Evolutionary conservation across 2,329 filamentous ascomycete species (phyloP).

Genomic region (Cladosporium phlei): DNA sequence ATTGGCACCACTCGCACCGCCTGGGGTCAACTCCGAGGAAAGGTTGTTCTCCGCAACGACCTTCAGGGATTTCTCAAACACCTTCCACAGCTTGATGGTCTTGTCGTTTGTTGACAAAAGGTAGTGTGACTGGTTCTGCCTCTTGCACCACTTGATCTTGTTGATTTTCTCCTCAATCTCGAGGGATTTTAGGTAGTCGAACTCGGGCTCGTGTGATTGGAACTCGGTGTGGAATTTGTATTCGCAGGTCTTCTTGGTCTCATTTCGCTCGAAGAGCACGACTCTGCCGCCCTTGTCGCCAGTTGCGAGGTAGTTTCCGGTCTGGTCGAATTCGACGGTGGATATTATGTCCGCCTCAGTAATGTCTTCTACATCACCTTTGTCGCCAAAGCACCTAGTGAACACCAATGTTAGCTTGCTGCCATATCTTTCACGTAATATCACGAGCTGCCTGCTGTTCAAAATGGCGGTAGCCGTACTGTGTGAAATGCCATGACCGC

Average conservation of each 20-base stretch:
- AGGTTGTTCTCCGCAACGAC: slow-evolving; percentile 99
- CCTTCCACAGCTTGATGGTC: slow-evolving; percentile 99
- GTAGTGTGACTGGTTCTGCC: slow-evolving; percentile 98
- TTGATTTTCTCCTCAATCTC: slow-evolving; percentile 99
- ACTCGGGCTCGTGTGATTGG: slow-evolving; percentile 98
- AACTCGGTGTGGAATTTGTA: slow-evolving; percentile 99
- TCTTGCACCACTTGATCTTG: slow-evolving; percentile 99
- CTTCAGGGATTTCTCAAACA: slow-evolving; percentile 98
- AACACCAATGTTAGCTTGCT: slow-evolving; percentile 1
- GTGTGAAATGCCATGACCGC: slow-evolving; percentile 19
- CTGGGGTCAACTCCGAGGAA: slow-evolving; percentile 85
- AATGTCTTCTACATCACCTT: slow-evolving; percentile 98
- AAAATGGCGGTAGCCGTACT: slow-evolving; percentile 15
- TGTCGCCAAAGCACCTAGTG: slow-evolving; percentile 93
- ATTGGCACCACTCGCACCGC: slow-evolving; percentile 55
- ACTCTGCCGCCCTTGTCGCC: slow-evolving; percentile 84
- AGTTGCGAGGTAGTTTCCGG: slow-evolving; percentile 83
- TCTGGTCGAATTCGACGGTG: slow-evolving; percentile 86
- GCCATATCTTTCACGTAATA: not conserved
- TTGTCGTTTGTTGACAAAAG: slow-evolving; percentile 98
- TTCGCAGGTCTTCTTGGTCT: slow-evolving; percentile 99
- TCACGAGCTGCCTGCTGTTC: not conserved
- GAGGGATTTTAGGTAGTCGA: slow-evolving; percentile 97
- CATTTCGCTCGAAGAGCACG: slow-evolving; percentile 86
- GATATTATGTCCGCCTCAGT: slow-evolving; percentile 95